Evolutionary conservation across 495 filamentous ascomycete species (phyloP).

Genomic region (Emericellopsis terricola): DNA sequence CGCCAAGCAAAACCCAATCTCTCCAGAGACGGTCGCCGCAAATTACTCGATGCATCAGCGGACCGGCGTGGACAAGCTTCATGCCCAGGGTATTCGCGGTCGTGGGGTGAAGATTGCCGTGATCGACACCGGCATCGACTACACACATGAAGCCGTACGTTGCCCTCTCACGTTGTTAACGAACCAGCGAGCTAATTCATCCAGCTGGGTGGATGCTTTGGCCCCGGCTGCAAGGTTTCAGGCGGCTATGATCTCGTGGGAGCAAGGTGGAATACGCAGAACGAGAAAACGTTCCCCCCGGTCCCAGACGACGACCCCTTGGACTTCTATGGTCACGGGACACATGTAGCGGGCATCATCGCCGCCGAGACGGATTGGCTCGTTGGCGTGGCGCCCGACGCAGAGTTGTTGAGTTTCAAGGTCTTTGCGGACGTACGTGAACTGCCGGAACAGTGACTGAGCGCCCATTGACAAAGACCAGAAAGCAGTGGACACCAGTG

Average conservation of each 20-base stretch:
- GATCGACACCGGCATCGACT: conserved; percentile 28
- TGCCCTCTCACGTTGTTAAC: background rate
- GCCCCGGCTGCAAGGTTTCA: conserved; percentile 14
- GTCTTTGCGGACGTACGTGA: conserved; percentile 16
- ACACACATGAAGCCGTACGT: conserved; percentile 21
- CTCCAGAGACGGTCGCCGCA: conserved; percentile 6
- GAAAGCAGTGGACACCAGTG: too few species aligned
- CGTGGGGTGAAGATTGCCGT: conserved; percentile 12
- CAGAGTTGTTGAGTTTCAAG: conserved; percentile 27
- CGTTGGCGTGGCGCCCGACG: conserved; percentile 30
- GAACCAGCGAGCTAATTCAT: background rate
- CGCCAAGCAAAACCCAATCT: conserved; percentile 3
- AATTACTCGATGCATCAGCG: conserved; percentile 14
- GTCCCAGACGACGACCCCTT: conserved; percentile 22
- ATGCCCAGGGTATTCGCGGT: conserved; percentile 12
- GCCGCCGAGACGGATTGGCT: conserved; percentile 24
- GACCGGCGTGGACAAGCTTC: conserved; percentile 15
- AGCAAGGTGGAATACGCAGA: conserved; percentile 6
- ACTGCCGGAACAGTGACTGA: background rate
- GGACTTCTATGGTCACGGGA: conserved; percentile 26
- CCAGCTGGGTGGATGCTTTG: conserved; percentile 18
- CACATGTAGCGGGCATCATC: conserved; percentile 30
- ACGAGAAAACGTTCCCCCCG: conserved; percentile 7
- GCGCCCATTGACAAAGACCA: too few species aligned
- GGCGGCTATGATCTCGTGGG: conserved; percentile 16